Evolutionary conservation across 2,329 filamentous ascomycete genomes (phyloP), one percentile per base, ranked within the genome.

Genomic region (Alternaria alternata): DNA sequence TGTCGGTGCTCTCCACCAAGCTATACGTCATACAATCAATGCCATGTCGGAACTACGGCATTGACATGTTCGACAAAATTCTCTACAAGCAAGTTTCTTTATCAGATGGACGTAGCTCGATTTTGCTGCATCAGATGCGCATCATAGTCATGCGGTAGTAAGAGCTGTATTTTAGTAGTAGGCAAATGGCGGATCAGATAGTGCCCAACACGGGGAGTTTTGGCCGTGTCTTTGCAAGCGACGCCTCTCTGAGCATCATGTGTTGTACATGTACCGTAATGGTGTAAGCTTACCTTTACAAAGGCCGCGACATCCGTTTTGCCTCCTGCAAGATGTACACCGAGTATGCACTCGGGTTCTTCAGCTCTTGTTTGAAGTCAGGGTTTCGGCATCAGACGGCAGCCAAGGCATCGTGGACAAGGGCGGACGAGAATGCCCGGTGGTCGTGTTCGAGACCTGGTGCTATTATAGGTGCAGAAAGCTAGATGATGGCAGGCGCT

Each of bases 381-480:
- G 26, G 43, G n/a, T 30, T 47, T 22, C 28, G 44, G 44, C 11
- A 22, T 32, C 28, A 32, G 44, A 30, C 44, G 18, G 44, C 30
- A 12, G 43, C 43, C 43, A 47, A 47, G 43, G 28, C n/a, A 30
- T 47, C n/a, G 43, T 32, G 26, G 43, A 26, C 28, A 34, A 47
- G 22, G 44, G 24, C 24, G 24, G 46, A 34, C 46, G 30, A 34
- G 46, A 34, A 6, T 48, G 46, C 18, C 18, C 46, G 46, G 46
- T 48, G 24, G 28, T 34, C 32, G 14, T 49, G 46, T 24, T 49
- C 46, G 46, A 49, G 46, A 26, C 46, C 20, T 36, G 46, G 34
- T 49, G 32, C 46, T 49, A 49, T 38, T 49, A 36, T 38, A 49
- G 46, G 46, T 12, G 32, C 46, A 49, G 20, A 49, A 36, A 26